These are phyloP conservation scores for Geosiphon pyriformis DNA, from an alignment of 192 early-diverging fungal genomes.

Conservation along the genomic window DNA sequence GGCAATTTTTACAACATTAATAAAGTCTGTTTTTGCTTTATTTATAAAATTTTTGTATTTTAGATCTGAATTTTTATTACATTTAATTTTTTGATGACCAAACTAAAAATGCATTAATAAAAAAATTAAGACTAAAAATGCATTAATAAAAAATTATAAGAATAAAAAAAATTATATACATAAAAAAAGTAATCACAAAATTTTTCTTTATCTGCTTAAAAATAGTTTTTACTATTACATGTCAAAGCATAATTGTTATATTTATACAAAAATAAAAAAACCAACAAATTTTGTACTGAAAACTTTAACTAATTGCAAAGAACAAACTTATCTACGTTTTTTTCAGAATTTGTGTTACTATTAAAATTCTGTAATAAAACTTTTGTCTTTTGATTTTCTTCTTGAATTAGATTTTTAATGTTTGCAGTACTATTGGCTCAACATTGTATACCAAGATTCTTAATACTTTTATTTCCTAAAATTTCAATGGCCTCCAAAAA, in stretches of 20 bases:
- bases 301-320: constrained; percentile 4
- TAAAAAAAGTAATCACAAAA: constrained; percentile 17
- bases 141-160: no score
- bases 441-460: constrained; percentile 1
- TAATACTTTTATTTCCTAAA: neutral
- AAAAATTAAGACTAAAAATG: neutral
- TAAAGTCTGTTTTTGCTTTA: neutral
- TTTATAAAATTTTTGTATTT: constrained; percentile 11
- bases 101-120: neutral
- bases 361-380: constrained; percentile 3
- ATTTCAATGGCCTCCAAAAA: neutral
- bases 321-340: constrained; percentile 11
- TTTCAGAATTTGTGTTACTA: neutral
- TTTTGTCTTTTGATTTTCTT: neutral
- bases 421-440: neutral
- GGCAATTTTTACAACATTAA: constrained; percentile 17
- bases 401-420: neutral
- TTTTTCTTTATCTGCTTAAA: constrained; percentile 12
- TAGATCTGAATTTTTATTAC: constrained; percentile 16
- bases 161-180: neutral
- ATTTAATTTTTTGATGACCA: constrained; percentile 6
- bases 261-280: neutral
- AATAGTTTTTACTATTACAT: constrained; percentile 10
- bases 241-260: constrained; percentile 7
- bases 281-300: constrained; percentile 4